Base-by-base conservation (phyloP, 176 grass and related monocot species). In the Saccharum officinarum region DNA sequence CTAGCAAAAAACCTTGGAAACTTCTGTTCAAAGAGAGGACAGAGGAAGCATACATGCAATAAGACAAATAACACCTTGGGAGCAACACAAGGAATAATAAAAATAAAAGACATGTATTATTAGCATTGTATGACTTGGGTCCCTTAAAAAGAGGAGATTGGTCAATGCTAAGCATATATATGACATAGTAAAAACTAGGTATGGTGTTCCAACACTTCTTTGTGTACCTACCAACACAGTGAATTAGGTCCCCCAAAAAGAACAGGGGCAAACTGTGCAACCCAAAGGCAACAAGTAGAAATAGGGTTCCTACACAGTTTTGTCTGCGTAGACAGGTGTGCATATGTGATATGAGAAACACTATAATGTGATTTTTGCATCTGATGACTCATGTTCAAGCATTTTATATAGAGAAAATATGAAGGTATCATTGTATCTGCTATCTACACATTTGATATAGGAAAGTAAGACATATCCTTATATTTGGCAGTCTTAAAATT, bases 61-160 rank as follows among this genome's bases (percentile, higher is more conserved):
- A 70, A 72, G 37, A 67, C 1, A 69, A 39, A 67, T 67, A 90
- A 44, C 42, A 66, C 45, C 17, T 85, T 80, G 15, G 25, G 20
- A 8, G 33, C n/a, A 70, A 73, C 17, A 1, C 36, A 84, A 15
- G 41, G 10, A 26, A 62, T 10, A 54, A 54, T 20, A 18, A 50
- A 62, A 7, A 72, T 46, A 73, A 31, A 55, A 79, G 59, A 45
- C 18, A 80, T 37, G 20, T 67, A 84, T 20, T 13, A 39, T 41
- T 12, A 75, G 60, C 7, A 70, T 34, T 64, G 45, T 47, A 4
- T 65, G 15, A 86, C 72, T 46, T 67, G 50, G 37, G 40, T 3
- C 42, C 66, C 45, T 67, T 67, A 23, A 67, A 90, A 77, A 41
- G 69, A 78, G 13, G 36, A 33, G 16, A 49, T 45, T 67, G 54